These are phyloP conservation scores for Chlorella ohadii DNA, from an alignment of 139 green algal genomes.

Conservation along the genomic window DNA sequence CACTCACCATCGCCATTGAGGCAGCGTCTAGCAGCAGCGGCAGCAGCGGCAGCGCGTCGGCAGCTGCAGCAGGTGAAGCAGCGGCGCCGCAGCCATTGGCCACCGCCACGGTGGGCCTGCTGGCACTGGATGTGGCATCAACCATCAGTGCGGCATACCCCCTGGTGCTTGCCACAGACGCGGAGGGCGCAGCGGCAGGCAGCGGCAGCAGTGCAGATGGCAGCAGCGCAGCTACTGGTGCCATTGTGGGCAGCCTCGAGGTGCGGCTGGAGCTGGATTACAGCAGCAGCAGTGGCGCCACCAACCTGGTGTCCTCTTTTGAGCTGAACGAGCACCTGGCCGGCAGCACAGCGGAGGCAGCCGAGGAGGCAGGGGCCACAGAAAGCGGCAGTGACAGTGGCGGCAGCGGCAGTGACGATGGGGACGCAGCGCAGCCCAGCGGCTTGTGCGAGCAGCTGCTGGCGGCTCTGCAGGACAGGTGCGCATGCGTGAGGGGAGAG, in stretches of 20 bases:
- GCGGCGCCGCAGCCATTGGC: background rate
- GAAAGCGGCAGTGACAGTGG: too few species aligned
- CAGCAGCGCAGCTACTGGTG: background rate
- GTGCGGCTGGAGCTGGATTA: slow-evolving; percentile 15
- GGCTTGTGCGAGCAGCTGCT: background rate
- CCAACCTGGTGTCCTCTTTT: slow-evolving; percentile 7
- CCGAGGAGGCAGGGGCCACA: background rate
- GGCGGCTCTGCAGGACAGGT: background rate
- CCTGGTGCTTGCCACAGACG: background rate
- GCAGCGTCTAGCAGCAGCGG: background rate
- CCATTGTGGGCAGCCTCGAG: slow-evolving; percentile 5
- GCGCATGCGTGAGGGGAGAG: background rate
- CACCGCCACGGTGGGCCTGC: background rate
- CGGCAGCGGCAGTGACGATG: background rate
- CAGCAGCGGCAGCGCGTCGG: background rate
- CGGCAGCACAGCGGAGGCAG: background rate
- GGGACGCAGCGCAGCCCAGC: background rate
- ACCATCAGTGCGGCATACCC: background rate
- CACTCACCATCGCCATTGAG: slow-evolving; percentile 1
- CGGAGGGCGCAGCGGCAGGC: background rate
- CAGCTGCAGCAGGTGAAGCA: background rate
- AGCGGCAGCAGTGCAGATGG: too few species aligned
- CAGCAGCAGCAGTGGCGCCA: background rate
- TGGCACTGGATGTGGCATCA: slow-evolving; percentile 8
- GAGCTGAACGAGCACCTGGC: slow-evolving; percentile 26